These are phyloP conservation scores for Penicillium alfredii DNA, from an alignment of 495 filamentous ascomycete genomes.

Conservation along the genomic window DNA sequence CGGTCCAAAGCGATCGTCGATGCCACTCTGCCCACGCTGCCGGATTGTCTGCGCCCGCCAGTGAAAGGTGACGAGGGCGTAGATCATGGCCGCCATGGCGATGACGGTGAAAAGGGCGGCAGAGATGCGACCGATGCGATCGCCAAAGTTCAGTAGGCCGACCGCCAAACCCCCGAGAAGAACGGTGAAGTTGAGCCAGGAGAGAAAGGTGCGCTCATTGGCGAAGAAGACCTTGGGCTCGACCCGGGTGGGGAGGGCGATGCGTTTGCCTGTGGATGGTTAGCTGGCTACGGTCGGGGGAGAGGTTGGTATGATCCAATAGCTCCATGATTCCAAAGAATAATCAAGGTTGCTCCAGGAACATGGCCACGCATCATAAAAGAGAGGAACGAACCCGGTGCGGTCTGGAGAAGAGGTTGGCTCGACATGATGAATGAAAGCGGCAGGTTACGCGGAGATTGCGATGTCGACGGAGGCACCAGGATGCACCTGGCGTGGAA, in stretches of 20 bases:
- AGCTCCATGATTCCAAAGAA: no score
- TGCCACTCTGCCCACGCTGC: constrained; percentile 83
- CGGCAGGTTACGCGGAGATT: background rate
- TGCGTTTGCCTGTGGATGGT: constrained; percentile 72
- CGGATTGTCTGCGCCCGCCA: constrained; percentile 94
- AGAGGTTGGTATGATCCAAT: constrained; percentile 2
- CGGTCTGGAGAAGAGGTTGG: constrained; percentile 88
- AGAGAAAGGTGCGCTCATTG: constrained; percentile 98
- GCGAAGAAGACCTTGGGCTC: constrained; percentile 99
- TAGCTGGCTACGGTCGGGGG: background rate
- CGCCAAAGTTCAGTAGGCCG: constrained; percentile 96
- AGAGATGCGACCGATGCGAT: constrained; percentile 84
- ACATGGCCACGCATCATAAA: background rate
- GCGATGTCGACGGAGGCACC: background rate
- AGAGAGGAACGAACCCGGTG: constrained; percentile 47
- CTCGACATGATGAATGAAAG: constrained; percentile 89
- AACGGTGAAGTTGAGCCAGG: constrained; percentile 99
- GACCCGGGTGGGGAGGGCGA: constrained; percentile 94
- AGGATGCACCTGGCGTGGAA: no score
- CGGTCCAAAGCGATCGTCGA: constrained; percentile 92
- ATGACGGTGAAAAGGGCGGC: constrained; percentile 91
- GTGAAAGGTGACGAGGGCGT: constrained; percentile 91
- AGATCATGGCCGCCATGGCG: constrained; percentile 92
- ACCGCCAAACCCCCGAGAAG: constrained; percentile 93
- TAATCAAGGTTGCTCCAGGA: background rate